phyloP scores from a whole-genome alignment of 2,329 filamentous ascomycete species.

The Beauveria brongniartii region DNA sequence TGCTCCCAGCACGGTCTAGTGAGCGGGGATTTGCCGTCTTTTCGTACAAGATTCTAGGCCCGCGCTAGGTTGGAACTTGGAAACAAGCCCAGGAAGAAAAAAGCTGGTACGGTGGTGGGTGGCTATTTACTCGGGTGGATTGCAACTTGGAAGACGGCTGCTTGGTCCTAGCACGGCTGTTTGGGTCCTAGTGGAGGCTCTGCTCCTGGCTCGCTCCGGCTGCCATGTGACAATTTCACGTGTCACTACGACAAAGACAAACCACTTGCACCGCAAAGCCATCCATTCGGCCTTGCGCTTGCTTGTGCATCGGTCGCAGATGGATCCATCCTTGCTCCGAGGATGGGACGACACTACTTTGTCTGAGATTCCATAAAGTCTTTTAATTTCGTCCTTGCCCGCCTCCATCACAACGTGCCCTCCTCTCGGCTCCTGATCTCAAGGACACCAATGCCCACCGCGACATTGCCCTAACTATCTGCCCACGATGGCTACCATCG shows the following conservation, averaged over 20 bases:
- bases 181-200: neutral
- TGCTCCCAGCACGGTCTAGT: neutral
- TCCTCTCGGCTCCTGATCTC: slow-evolving; percentile 10
- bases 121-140: neutral
- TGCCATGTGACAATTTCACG: slow-evolving; percentile 13
- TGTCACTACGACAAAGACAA: slow-evolving; percentile 10
- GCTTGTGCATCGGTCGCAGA: slow-evolving; percentile 11
- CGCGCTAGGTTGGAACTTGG: neutral
- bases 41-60: neutral
- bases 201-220: neutral
- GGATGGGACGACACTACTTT: slow-evolving; percentile 12
- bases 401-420: neutral
- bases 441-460: slow-evolving; percentile 20
- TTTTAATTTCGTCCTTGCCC: slow-evolving; percentile 7
- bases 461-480: slow-evolving; percentile 18
- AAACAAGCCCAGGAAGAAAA: neutral
- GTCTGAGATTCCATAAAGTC: slow-evolving; percentile 1
- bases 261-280: neutral
- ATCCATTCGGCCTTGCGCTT: slow-evolving; percentile 3
- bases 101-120: neutral
- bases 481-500: slow-evolving; percentile 55
- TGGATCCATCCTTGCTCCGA: slow-evolving; percentile 13
- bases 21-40: slow-evolving; percentile 8
- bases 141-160: slow-evolving; percentile 5
- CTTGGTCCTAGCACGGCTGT: neutral